Percentiles rank a stretch among this genome's conserved stretches.
Evolutionary conservation across 805 yeast species (phyloP).

Genomic region (Metschnikowia matae): DNA sequence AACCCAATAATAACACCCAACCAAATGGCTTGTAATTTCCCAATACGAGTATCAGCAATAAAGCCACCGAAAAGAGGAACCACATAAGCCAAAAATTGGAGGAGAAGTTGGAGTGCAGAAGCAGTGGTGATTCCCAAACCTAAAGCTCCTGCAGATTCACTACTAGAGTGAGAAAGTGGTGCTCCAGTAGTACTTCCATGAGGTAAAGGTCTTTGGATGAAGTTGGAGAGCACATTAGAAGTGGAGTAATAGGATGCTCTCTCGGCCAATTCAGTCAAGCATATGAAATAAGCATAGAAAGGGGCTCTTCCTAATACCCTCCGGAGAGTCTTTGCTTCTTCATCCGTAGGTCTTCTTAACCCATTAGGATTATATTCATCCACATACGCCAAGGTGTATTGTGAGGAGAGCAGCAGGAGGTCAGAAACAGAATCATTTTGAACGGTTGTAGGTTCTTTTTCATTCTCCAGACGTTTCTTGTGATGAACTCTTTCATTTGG

Average conservation of each 20-base stretch:
- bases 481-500: too few relatives aligned
- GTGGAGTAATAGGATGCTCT: constrained; percentile 53
- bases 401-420: constrained; percentile 5
- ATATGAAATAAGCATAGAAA: constrained; percentile 47
- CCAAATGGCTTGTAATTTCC: constrained; percentile 48
- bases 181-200: constrained; percentile 46
- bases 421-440: not conserved
- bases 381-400: constrained; percentile 20
- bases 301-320: constrained; percentile 46
- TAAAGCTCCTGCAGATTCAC: constrained; percentile 49
- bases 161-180: constrained; percentile 22
- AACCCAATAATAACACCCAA: constrained; percentile 46
- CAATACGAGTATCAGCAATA: constrained; percentile 46
- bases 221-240: constrained; percentile 42
- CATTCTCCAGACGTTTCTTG: too few relatives aligned
- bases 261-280: constrained; percentile 45
- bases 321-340: constrained; percentile 25
- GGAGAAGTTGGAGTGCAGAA: constrained; percentile 43
- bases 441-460: not conserved
- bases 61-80: constrained; percentile 52
- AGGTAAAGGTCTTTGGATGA: constrained; percentile 51
- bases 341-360: constrained; percentile 31
- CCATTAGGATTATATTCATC: constrained; percentile 38
- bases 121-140: constrained; percentile 43
- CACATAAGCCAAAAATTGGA: constrained; percentile 48